A percentile compares a stretch with the other conserved stretches of the same genome.
Conservation (phyloP, 2,329 filamentous ascomycete species). For the Lachnellula willkommii region DNA sequence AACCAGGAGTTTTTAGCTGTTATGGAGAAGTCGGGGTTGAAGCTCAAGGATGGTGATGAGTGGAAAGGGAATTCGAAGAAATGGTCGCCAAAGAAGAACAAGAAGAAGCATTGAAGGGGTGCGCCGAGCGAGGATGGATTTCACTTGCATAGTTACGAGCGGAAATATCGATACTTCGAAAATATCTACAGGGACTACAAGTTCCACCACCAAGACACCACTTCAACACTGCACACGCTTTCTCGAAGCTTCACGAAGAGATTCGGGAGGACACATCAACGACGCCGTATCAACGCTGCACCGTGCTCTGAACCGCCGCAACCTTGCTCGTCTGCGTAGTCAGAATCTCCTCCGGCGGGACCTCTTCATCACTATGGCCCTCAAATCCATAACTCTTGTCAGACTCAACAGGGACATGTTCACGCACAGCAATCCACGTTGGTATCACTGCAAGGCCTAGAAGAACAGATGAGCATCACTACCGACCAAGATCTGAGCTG, state of each 20-base stretch:
- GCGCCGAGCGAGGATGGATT: background rate
- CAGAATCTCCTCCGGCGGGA: background rate
- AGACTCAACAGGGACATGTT: conserved; percentile 8
- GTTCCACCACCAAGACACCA: too few relatives aligned
- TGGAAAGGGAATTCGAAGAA: conserved; percentile 9
- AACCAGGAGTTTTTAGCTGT: conserved; percentile 19
- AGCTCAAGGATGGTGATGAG: background rate
- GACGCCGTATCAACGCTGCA: background rate
- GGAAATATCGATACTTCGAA: too few relatives aligned
- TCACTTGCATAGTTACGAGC: too few relatives aligned
- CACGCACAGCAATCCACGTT: conserved; percentile 8
- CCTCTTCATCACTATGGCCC: conserved; percentile 8
- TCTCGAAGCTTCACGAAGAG: background rate
- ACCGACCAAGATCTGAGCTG: background rate
- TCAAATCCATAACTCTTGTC: conserved; percentile 4
- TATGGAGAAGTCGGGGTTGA: conserved; percentile 1
- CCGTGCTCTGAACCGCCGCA: background rate
- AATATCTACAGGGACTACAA: too few relatives aligned
- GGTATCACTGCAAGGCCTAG: conserved; percentile 6
- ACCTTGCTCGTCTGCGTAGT: background rate
- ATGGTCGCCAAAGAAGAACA: conserved; percentile 2
- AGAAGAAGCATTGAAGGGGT: background rate
- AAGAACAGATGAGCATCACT: background rate
- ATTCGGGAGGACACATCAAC: background rate
- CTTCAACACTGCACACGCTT: background rate